phyloP scores from a whole-genome alignment of 768 basidiomycete species.

The Mycena venus region DNA sequence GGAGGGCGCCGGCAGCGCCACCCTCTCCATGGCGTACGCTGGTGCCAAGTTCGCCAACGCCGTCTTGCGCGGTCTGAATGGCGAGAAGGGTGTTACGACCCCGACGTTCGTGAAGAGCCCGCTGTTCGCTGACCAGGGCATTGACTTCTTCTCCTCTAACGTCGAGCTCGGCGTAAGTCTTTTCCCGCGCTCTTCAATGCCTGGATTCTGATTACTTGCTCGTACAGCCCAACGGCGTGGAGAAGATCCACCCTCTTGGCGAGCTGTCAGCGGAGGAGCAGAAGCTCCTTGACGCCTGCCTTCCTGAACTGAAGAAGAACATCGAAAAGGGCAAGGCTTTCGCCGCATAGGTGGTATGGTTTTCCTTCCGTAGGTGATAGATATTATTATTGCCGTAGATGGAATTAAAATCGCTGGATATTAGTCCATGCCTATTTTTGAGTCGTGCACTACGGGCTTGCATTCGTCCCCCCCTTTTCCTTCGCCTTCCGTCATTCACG shows the following conservation, averaged over 20 bases:
- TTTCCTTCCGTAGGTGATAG: background rate
- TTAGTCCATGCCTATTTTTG: background rate
- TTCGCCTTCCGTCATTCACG: too few species aligned
- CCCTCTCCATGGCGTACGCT: conserved; percentile 95
- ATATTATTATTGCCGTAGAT: conserved; percentile 19
- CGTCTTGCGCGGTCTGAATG: conserved; percentile 86
- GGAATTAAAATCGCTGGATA: conserved; percentile 21
- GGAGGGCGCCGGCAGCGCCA: conserved; percentile 94
- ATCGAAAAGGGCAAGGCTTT: conserved; percentile 95
- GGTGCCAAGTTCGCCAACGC: conserved; percentile 92
- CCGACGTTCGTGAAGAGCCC: conserved; percentile 93
- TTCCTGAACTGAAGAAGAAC: conserved; percentile 97
- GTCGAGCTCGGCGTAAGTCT: conserved; percentile 92
- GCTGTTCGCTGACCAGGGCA: conserved; percentile 85
- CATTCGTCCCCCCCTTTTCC: too few species aligned
- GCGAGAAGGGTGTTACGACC: conserved; percentile 88
- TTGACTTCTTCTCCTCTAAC: conserved; percentile 95
- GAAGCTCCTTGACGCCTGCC: conserved; percentile 86
- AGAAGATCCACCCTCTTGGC: conserved; percentile 92
- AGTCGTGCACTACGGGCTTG: too few species aligned
- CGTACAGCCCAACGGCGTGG: conserved; percentile 83
- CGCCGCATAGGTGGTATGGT: conserved; percentile 64
- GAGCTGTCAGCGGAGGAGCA: conserved; percentile 84
- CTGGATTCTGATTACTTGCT: conserved; percentile 21
- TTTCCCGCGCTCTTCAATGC: conserved; percentile 29